Percentiles rank a stretch among this genome's conserved stretches.
These are phyloP conservation scores for Neurospora sp. DNA, from an alignment of 495 filamentous ascomycete genomes.

Conservation along the genomic window DNA sequence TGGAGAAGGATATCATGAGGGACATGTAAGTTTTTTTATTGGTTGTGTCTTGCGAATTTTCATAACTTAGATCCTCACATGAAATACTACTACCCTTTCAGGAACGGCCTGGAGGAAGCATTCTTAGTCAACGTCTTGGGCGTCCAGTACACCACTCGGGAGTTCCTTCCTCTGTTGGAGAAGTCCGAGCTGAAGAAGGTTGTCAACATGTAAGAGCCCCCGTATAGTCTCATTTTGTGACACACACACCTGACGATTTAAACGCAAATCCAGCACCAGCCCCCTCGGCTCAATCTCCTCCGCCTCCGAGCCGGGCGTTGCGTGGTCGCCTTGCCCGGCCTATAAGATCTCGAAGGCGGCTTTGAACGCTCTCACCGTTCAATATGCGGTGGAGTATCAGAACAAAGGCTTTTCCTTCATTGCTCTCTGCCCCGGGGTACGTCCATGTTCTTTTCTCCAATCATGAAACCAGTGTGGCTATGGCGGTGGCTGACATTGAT, in stretches of 20 bases:
- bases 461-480: background rate
- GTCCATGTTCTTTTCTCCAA: background rate
- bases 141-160: slow-evolving; percentile 31
- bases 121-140: slow-evolving; percentile 38
- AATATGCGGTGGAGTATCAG: slow-evolving; percentile 33
- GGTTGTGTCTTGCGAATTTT: background rate
- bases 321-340: slow-evolving; percentile 20
- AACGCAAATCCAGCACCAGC: slow-evolving; percentile 15
- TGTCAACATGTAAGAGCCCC: slow-evolving; percentile 26
- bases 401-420: slow-evolving; percentile 36
- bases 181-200: slow-evolving; percentile 36
- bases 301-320: slow-evolving; percentile 14
- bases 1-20: slow-evolving; percentile 1
- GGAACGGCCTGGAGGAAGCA: slow-evolving; percentile 26
- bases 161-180: slow-evolving; percentile 38
- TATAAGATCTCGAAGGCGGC: slow-evolving; percentile 46
- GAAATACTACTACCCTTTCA: background rate
- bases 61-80: background rate
- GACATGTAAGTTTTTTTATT: slow-evolving; percentile 4
- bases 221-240: background rate
- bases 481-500: background rate
- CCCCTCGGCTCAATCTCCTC: slow-evolving; percentile 34
- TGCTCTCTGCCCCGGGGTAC: slow-evolving; percentile 35
- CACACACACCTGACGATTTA: background rate
- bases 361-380: slow-evolving; percentile 39